Evolutionary conservation across 306 rosid genomes (phyloP).

Genomic region (Glycyrrhiza uralensis): DNA sequence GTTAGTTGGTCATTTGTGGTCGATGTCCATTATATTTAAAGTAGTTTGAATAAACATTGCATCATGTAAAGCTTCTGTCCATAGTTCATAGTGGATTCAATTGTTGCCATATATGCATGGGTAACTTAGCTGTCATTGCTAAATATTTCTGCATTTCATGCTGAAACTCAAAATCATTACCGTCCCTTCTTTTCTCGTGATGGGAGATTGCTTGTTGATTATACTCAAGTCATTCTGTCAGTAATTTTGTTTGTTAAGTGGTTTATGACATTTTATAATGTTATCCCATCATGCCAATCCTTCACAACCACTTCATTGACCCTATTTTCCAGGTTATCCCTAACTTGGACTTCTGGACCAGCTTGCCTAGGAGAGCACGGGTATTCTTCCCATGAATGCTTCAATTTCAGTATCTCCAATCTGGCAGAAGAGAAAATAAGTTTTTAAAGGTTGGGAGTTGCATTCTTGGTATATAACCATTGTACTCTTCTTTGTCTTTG

Average conservation of each 20-base stretch:
- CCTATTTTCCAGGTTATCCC: slow-evolving; percentile 62
- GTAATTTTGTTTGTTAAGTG: neutral
- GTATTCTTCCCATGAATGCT: slow-evolving; percentile 42
- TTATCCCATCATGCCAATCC: slow-evolving; percentile 9
- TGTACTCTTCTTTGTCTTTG: slow-evolving; percentile 21
- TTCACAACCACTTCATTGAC: neutral
- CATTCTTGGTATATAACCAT: neutral
- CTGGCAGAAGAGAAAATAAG: slow-evolving; percentile 5
- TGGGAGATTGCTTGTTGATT: neutral
- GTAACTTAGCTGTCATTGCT: neutral
- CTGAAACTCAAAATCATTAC: slow-evolving; percentile 5
- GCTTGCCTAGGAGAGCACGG: slow-evolving; percentile 68
- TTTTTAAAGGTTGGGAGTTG: neutral
- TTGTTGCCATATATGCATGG: neutral
- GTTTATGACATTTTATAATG: neutral
- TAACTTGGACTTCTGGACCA: slow-evolving; percentile 76
- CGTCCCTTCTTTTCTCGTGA: neutral
- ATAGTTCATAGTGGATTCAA: neutral
- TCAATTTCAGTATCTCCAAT: slow-evolving; percentile 14
- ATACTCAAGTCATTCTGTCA: neutral
- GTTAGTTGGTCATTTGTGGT: neutral
- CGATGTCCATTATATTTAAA: neutral
- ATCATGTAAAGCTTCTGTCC: slow-evolving; percentile 1
- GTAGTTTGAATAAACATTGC: neutral
- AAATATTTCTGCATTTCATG: slow-evolving; percentile 5